Base-by-base conservation (phyloP, 176 grass and related monocot species). In the Aegilops bicornis region DNA sequence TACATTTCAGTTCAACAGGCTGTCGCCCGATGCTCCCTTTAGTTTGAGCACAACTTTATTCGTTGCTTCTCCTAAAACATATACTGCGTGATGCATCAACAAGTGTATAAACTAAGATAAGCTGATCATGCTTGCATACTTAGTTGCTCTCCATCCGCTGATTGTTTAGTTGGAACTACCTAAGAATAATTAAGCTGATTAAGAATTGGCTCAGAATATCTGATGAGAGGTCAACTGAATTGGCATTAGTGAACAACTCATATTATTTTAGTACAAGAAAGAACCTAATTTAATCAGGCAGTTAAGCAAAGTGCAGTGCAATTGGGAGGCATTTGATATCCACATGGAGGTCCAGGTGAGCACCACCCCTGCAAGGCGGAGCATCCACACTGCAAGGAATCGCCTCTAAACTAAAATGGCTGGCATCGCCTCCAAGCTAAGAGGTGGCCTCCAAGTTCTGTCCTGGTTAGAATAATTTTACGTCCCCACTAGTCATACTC, bases 41-140 rank as follows among this genome's bases (percentile, higher is more conserved):
- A 29, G 27, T 29, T 39, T 20, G 22, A 31, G 59, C 16, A 30
- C 19, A 29, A 3, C 88, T 90, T 90, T 90, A 90, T 87, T 83
- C 89, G 58, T 90, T 87, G 80, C 89, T 79, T 87, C 84, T 60
- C 66, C 74, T 74, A 84, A 83, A 86, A 72, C 43, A 79, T 50
- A 69, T 50, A 17, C 64, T 27, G 9, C 19, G 4, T 39, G 22
- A 66, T 48, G 56, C 58, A 25, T 24, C 3, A 25, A 31, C 35
- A 64, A 78, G 64, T 73, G 42, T 42, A 42, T 72, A 72, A 39
- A 70, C 54, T 58, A 58, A 58, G 54, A 25, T 79, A 4, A 76
- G n/a, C 10, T 20, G 10, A 36, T 63, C 81, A 83, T 37, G 42
- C 37, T 20, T 82, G 30, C 63, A 17, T 72, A 40, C 37, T 39